phyloP scores from a whole-genome alignment of 495 filamentous ascomycete species.

The Geopyxis carbonaria region DNA sequence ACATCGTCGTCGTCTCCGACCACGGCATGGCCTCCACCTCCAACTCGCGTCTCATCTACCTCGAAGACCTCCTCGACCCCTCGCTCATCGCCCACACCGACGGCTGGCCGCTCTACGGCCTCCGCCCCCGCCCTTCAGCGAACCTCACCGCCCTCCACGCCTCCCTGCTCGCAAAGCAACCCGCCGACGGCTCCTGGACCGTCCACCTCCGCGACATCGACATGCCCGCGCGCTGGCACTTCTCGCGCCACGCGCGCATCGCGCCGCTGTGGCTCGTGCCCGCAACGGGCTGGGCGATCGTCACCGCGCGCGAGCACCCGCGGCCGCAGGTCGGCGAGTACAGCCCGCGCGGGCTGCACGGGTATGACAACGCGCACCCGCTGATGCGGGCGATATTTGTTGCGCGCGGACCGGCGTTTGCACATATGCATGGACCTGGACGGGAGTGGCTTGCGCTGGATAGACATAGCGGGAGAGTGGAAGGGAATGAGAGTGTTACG shows the following conservation, averaged over 20 bases:
- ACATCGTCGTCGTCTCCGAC: constrained; percentile 94
- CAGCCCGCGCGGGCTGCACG: constrained; percentile 63
- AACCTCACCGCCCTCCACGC: constrained; percentile 40
- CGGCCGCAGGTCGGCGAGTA: constrained; percentile 38
- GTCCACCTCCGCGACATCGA: constrained; percentile 62
- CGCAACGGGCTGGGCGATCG: constrained; percentile 76
- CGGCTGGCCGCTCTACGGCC: constrained; percentile 83
- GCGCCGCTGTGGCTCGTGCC: constrained; percentile 86
- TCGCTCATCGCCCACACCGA: constrained; percentile 67
- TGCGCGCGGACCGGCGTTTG: constrained; percentile 69
- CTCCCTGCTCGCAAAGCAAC: constrained; percentile 29
- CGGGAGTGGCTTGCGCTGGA: constrained; percentile 11
- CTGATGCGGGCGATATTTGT: constrained; percentile 89
- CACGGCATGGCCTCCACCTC: constrained; percentile 96
- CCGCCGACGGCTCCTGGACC: constrained; percentile 47
- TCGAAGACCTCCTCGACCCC: constrained; percentile 48
- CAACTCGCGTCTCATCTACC: constrained; percentile 61
- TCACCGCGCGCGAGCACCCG: constrained; percentile 57
- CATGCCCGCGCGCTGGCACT: constrained; percentile 85
- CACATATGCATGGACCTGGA: constrained; percentile 7
- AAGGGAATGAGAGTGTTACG: neutral
- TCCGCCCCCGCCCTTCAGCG: constrained; percentile 52
- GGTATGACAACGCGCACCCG: constrained; percentile 77
- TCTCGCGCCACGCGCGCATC: constrained; percentile 66
- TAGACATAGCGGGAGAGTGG: neutral